phyloP scores from a whole-genome alignment of 306 rosid species.

The Quercus engelmannii region DNA sequence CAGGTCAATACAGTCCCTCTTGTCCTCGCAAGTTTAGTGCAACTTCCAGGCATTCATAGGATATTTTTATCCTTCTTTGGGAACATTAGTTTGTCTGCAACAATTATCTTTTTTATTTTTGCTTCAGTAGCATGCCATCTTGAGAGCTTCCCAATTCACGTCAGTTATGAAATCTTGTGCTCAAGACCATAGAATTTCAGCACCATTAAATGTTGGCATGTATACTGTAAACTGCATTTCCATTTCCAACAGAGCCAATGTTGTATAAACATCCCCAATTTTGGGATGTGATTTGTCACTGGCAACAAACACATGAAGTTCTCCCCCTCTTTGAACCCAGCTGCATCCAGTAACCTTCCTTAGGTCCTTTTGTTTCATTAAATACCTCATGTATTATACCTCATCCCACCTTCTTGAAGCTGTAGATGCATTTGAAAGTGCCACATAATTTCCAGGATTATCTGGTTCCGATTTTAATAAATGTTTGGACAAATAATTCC shows the following conservation, averaged over 20 bases:
- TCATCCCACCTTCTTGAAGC: constrained; percentile 65
- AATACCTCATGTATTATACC: constrained; percentile 50
- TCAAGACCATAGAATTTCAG: constrained; percentile 5
- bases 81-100: background rate
- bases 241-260: constrained; percentile 46
- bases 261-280: constrained; percentile 43
- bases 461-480: constrained; percentile 57
- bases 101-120: background rate
- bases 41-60: background rate
- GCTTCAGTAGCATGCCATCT: background rate
- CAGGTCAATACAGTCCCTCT: background rate
- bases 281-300: constrained; percentile 67
- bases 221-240: constrained; percentile 38
- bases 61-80: background rate
- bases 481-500: constrained; percentile 45
- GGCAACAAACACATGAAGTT: constrained; percentile 56
- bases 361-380: constrained; percentile 65
- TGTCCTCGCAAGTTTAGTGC: background rate
- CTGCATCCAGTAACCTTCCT: constrained; percentile 73
- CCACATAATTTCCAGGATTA: constrained; percentile 78
- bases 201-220: constrained; percentile 1
- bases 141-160: background rate
- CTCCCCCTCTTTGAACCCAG: constrained; percentile 77
- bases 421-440: constrained; percentile 70
- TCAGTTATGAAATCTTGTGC: background rate